Percentiles rank a stretch among this genome's conserved stretches.
Conservation (phyloP, 2,329 filamentous ascomycete species). For the Neofusicoccum laricinum region DNA sequence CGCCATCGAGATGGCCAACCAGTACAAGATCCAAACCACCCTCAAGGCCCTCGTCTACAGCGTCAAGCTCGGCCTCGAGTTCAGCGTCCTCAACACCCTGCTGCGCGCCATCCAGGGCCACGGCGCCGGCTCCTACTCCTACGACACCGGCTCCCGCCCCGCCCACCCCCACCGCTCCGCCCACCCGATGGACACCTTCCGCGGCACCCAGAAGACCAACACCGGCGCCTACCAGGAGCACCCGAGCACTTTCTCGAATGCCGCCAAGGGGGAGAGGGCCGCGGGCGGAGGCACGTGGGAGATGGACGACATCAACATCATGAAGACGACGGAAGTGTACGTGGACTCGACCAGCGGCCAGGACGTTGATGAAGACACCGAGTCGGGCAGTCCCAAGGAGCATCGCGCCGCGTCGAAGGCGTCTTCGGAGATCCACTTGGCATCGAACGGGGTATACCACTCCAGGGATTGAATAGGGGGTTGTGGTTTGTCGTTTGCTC, state of each 20-base stretch:
- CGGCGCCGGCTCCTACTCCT: neutral
- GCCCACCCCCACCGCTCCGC: neutral
- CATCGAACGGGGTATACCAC: neutral
- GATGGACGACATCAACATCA: neutral
- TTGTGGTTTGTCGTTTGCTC: too few relatives aligned
- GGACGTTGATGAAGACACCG: neutral
- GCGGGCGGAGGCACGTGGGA: neutral
- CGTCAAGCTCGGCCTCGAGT: slow-evolving; percentile 6
- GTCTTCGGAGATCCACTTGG: neutral
- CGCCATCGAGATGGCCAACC: slow-evolving; percentile 16
- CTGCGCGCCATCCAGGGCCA: neutral
- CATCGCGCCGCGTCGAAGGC: neutral
- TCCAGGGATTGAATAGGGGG: neutral
- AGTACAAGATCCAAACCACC: slow-evolving; percentile 1
- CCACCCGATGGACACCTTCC: neutral
- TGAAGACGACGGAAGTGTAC: slow-evolving; percentile 3
- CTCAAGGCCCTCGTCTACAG: neutral
- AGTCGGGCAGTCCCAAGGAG: neutral
- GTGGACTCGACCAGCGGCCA: neutral
- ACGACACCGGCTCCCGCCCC: neutral
- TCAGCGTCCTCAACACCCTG: slow-evolving; percentile 3
- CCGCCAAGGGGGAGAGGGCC: neutral
- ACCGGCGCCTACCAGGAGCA: neutral
- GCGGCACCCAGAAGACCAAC: neutral
- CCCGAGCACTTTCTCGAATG: neutral